These are phyloP conservation scores for Aspergillus hiratsukae DNA, from an alignment of 2,329 filamentous ascomycete genomes.

Conservation along the genomic window DNA sequence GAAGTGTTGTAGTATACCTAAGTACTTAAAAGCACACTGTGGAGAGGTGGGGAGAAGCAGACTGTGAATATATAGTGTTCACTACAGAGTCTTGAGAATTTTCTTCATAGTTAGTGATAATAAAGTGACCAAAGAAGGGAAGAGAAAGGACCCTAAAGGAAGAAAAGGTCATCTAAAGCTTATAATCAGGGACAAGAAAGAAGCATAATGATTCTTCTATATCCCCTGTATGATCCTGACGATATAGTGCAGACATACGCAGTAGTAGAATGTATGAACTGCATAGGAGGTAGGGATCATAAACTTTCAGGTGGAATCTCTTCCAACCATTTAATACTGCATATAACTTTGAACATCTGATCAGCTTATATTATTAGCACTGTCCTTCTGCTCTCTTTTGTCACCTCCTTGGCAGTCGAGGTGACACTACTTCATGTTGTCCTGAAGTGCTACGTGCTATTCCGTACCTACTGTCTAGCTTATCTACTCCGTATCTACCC, in stretches of 20 bases:
- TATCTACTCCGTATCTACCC: neutral
- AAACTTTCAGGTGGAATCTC: neutral
- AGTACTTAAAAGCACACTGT: neutral
- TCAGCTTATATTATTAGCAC: too few species aligned
- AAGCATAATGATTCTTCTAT: neutral
- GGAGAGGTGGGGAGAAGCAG: neutral
- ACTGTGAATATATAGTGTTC: neutral
- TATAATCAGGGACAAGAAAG: neutral
- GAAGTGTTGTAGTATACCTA: too few species aligned
- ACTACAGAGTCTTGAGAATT: neutral
- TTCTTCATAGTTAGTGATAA: neutral
- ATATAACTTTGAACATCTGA: too few species aligned
- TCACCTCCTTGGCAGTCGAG: neutral
- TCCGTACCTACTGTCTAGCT: too few species aligned
- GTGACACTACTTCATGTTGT: neutral
- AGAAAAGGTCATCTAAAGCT: neutral
- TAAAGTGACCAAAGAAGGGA: neutral
- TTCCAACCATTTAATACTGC: neutral
- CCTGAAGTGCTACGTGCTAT: neutral
- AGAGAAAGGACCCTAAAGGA: neutral
- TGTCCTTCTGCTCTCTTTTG: neutral
- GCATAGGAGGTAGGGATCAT: neutral
- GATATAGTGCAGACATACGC: too few species aligned
- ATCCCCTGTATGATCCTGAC: neutral
- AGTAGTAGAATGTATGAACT: too few species aligned